Conservation (phyloP, 345 rosid species). For the Viola odorata region DNA sequence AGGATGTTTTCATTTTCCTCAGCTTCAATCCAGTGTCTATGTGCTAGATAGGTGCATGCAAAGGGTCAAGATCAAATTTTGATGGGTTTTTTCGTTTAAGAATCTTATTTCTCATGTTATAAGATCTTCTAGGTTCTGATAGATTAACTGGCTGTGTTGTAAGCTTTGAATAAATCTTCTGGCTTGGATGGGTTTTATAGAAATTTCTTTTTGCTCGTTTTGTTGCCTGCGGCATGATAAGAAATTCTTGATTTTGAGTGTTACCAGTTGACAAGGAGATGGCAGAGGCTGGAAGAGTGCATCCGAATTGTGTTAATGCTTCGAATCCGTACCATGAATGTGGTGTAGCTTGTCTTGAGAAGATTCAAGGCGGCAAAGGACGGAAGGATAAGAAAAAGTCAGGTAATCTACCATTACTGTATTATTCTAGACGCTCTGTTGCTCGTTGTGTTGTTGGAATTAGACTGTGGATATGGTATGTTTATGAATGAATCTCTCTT, state of each 20-base stretch:
- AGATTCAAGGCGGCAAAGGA: constrained; percentile 14
- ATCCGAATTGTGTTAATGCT: constrained; percentile 25
- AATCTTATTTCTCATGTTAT: too few species aligned
- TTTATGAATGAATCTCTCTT: background rate
- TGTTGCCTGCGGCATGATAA: background rate
- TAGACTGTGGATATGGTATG: background rate
- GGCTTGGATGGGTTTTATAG: background rate
- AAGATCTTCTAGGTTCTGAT: too few species aligned
- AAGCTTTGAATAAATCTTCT: too few species aligned
- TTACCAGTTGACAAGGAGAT: constrained; percentile 15
- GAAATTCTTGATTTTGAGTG: constrained; percentile 1
- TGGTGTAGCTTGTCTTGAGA: constrained; percentile 28
- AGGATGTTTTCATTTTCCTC: too few species aligned
- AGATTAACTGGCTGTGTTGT: too few species aligned
- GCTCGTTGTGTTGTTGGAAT: background rate
- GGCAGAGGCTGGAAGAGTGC: constrained; percentile 26
- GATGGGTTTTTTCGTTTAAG: too few species aligned
- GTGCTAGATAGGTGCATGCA: too few species aligned
- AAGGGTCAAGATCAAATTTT: too few species aligned
- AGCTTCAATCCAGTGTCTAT: too few species aligned
- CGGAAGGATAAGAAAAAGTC: constrained; percentile 19
- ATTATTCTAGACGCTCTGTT: background rate
- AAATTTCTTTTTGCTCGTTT: background rate
- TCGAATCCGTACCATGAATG: constrained; percentile 33
- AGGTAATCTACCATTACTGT: constrained; percentile 11